Evolutionary conservation across 164 flowering plant species (phyloP), one percentile per base, ranked within the genome.

Genomic region (Echeveria elegans): DNA sequence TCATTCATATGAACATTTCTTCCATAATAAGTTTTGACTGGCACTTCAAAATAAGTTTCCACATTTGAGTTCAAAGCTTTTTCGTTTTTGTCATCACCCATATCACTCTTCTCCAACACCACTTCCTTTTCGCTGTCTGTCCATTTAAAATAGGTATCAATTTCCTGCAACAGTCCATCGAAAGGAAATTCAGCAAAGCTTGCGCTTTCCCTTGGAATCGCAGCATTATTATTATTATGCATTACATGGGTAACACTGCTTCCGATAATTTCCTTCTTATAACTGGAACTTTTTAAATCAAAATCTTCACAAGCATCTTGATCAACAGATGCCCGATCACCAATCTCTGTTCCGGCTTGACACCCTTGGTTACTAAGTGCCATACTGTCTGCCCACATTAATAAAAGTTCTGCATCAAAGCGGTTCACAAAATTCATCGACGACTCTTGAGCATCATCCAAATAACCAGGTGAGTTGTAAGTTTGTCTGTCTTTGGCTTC

Each of bases 121-220:
- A 23, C 29, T 52, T 52, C 23, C 28, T 21, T 29, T 52, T 23
- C 24, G 23, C 28, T 52, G 29, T 23, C 23, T 52, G 28, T 52
- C 58, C 58, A 52, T 52, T 52, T 14, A 52, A 52, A 52, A 52
- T 52, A 52, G 28, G 21, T 29, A 52, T 52, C 58, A 52, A 52
- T 52, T 52, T 52, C 58, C 11, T 29, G 58, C 58, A 52, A 52
- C 28, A 52, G 58, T 52, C 28, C 29, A 6, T 52, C 58, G 10
- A 52, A 52, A 52, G 28, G 58, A 52, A 52, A 21, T 52, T 52
- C 12, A 21, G 58, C 26, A 52, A 11, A 21, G 58, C 58, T 52
- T 52, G 58, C 2, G 28, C 58, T 52, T 23, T 7, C 28, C 28
- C 8, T 52, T 21, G 58, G 12, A 12, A 23, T 23, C 3, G 12